phyloP scores from a whole-genome alignment of 192 early-diverging fungal genomes.

The Coemansia sp. region DNA sequence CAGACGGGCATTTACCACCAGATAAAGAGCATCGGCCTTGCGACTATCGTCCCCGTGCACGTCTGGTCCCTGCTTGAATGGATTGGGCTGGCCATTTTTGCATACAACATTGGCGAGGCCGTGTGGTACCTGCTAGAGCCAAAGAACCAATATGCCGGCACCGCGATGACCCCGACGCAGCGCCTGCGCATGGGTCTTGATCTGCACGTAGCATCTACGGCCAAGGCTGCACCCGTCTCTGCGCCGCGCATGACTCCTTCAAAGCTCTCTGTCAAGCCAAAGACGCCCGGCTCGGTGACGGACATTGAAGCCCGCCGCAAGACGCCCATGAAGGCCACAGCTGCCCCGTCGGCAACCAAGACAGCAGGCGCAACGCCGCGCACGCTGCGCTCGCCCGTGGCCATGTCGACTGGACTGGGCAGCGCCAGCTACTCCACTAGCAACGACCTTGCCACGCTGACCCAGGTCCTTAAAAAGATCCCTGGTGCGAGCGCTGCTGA shows the following conservation, averaged over 20 bases:
- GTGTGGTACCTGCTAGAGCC: constrained; percentile 47
- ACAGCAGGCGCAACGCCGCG: constrained; percentile 12
- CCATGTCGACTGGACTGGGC: constrained; percentile 5
- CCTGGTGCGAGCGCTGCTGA: constrained; percentile 26
- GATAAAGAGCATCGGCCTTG: constrained; percentile 17
- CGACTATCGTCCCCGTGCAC: constrained; percentile 14
- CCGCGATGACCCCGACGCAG: constrained; percentile 40
- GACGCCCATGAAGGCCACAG: constrained; percentile 21
- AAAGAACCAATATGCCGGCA: constrained; percentile 27
- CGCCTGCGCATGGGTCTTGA: constrained; percentile 44
- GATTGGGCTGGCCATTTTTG: constrained; percentile 19
- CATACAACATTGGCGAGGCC: constrained; percentile 49
- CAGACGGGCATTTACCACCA: constrained; percentile 38
- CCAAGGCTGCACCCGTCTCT: constrained; percentile 14
- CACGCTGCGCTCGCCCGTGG: constrained; percentile 31
- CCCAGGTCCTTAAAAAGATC: constrained; percentile 30
- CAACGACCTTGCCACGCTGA: constrained; percentile 27
- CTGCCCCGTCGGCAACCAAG: not conserved
- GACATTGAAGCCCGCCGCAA: constrained; percentile 33
- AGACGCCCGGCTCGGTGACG: constrained; percentile 17
- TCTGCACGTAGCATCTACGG: constrained; percentile 8
- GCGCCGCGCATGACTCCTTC: constrained; percentile 44
- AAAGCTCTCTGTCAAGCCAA: constrained; percentile 1
- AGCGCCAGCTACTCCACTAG: constrained; percentile 21
- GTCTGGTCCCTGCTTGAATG: constrained; percentile 33